Evolutionary conservation across 202 grass and related monocot species (phyloP).

Genomic region (Panicum virgatum): DNA sequence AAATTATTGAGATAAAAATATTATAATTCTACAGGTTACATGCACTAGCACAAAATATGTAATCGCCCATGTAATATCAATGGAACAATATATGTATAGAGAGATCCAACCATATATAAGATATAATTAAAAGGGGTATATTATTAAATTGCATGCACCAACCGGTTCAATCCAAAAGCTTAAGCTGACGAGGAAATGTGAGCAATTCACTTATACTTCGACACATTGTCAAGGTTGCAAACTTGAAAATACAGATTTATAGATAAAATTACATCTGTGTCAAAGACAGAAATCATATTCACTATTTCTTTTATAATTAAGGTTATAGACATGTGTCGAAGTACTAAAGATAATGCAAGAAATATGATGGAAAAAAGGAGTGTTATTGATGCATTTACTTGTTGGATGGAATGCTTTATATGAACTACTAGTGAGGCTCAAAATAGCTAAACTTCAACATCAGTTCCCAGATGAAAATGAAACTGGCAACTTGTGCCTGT

Average conservation of each 20-base stretch:
- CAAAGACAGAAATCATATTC: not conserved
- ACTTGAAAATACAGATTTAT: constrained; percentile 4
- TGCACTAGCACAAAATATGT: constrained; percentile 12
- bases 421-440: not conserved
- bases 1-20: not conserved
- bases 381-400: not conserved
- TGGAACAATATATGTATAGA: not conserved
- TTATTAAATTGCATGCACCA: too few relatives aligned
- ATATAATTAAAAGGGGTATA: not conserved
- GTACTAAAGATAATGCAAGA: constrained; percentile 4
- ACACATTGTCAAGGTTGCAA: not conserved
- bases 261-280: not conserved
- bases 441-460: not conserved
- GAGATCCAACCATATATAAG: not conserved
- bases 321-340: not conserved
- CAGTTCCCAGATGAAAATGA: not conserved
- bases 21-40: not conserved
- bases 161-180: too few relatives aligned
- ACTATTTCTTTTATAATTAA: not conserved
- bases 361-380: not conserved
- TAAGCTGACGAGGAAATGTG: too few relatives aligned
- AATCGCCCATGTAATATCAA: not conserved
- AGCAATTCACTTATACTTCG: too few relatives aligned
- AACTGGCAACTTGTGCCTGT: not conserved
- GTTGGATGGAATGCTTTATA: not conserved